These are phyloP conservation scores for Tylopilus sp. DNA, from an alignment of 1,284 basidiomycete species.

Conservation along the genomic window DNA sequence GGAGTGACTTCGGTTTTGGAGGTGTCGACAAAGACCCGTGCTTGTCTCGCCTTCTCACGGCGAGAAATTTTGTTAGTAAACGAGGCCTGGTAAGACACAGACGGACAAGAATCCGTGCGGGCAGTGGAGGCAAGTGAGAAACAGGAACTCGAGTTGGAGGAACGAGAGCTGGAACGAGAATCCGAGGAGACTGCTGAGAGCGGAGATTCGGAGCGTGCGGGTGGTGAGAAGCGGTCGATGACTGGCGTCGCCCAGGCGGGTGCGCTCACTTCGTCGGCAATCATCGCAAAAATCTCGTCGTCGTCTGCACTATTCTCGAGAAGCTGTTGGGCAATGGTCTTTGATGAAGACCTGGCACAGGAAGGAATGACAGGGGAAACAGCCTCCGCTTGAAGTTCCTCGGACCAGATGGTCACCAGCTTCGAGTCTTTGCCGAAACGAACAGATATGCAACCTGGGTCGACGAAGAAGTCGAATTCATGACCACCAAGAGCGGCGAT, in stretches of 20 bases:
- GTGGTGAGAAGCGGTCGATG: constrained; percentile 60
- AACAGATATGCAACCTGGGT: constrained; percentile 75
- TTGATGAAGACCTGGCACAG: constrained; percentile 44
- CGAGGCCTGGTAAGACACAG: constrained; percentile 49
- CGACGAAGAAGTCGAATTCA: constrained; percentile 78
- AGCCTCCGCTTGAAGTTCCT: constrained; percentile 47
- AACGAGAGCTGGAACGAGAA: constrained; percentile 77
- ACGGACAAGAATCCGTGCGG: constrained; percentile 51
- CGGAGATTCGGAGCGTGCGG: constrained; percentile 61
- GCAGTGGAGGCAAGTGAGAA: constrained; percentile 61
- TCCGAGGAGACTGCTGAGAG: constrained; percentile 64
- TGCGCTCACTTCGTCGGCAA: constrained; percentile 69
- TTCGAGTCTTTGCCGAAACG: constrained; percentile 56
- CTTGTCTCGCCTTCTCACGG: constrained; percentile 68
- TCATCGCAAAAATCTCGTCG: constrained; percentile 73
- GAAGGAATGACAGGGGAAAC: constrained; percentile 49
- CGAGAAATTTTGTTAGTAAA: constrained; percentile 59
- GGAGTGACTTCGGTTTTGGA: constrained; percentile 77
- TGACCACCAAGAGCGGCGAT: constrained; percentile 66
- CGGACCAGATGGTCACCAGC: constrained; percentile 71
- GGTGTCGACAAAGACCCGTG: constrained; percentile 71
- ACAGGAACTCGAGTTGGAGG: constrained; percentile 71
- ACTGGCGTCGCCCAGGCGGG: constrained; percentile 73
- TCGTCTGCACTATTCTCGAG: constrained; percentile 69
- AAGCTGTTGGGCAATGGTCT: constrained; percentile 75